phyloP scores from a whole-genome alignment of 1,139 yeast species.

The Pneumocystis sp. region DNA sequence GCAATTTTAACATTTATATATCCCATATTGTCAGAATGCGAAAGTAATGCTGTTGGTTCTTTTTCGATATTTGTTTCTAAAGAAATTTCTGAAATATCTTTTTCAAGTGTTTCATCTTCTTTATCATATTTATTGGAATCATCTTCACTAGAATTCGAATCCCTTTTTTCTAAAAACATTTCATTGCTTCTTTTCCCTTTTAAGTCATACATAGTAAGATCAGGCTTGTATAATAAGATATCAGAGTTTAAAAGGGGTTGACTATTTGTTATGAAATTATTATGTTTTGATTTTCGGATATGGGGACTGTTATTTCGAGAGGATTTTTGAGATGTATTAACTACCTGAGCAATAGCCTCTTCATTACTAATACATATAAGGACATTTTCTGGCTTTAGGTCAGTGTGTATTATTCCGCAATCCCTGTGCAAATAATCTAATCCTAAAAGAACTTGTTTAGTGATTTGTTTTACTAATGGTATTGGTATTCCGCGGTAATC shows the following conservation, averaged over 20 bases:
- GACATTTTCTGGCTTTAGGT: slow-evolving; percentile 81
- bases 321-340: slow-evolving; percentile 16
- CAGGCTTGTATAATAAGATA: slow-evolving; percentile 20
- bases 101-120: not conserved
- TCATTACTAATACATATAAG: slow-evolving; percentile 66
- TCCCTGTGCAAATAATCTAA: slow-evolving; percentile 67
- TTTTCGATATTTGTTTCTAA: not conserved
- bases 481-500: slow-evolving; percentile 60
- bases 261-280: slow-evolving; percentile 68
- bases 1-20: slow-evolving; percentile 51
- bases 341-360: slow-evolving; percentile 45
- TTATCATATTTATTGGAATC: not conserved
- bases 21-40: slow-evolving; percentile 1
- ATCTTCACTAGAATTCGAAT: not conserved
- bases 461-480: slow-evolving; percentile 60
- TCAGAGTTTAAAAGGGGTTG: slow-evolving; percentile 76
- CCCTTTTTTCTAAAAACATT: not conserved
- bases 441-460: slow-evolving; percentile 61
- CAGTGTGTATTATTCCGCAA: slow-evolving; percentile 87
- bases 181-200: not conserved
- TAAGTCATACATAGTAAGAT: not conserved
- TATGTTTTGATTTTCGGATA: slow-evolving; percentile 46
- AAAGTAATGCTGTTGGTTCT: not conserved
- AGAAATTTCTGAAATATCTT: slow-evolving; percentile 1
- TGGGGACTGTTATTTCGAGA: slow-evolving; percentile 11